A percentile compares a stretch with the other conserved stretches of the same genome.
These are phyloP conservation scores for Parascedosporium putredinis DNA, from an alignment of 2,329 filamentous ascomycete genomes.

Conservation along the genomic window DNA sequence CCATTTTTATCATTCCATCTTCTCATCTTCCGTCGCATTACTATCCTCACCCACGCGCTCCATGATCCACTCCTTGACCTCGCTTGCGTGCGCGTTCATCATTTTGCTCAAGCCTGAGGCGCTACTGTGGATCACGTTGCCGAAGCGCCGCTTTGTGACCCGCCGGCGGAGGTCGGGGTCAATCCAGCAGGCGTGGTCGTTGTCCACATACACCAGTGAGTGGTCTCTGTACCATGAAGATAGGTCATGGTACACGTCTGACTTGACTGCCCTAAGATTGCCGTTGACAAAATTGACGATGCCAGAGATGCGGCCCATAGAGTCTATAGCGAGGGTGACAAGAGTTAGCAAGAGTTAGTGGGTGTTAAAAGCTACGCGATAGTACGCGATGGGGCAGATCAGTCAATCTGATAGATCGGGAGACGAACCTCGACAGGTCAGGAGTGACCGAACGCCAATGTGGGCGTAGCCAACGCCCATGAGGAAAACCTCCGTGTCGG, in stretches of 20 bases:
- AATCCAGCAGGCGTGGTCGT: slow-evolving; percentile 66
- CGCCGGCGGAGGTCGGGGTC: slow-evolving; percentile 49
- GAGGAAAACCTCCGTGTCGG: slow-evolving; percentile 65
- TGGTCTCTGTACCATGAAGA: slow-evolving; percentile 76
- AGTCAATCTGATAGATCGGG: too few relatives aligned
- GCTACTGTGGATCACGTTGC: slow-evolving; percentile 42
- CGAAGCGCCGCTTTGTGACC: slow-evolving; percentile 50
- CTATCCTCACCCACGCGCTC: slow-evolving; percentile 26
- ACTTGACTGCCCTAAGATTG: slow-evolving; percentile 65
- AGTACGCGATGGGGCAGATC: too few relatives aligned
- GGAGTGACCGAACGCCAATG: slow-evolving; percentile 67
- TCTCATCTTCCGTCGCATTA: slow-evolving; percentile 41
- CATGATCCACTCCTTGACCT: slow-evolving; percentile 42
- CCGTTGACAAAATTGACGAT: slow-evolving; percentile 76
- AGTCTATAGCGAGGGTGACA: slow-evolving; percentile 30
- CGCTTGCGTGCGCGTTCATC: slow-evolving; percentile 43
- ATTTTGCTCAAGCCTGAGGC: slow-evolving; percentile 40
- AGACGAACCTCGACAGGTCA: slow-evolving; percentile 63
- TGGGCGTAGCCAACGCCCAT: slow-evolving; percentile 88
- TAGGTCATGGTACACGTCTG: slow-evolving; percentile 63
- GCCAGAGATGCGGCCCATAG: slow-evolving; percentile 57
- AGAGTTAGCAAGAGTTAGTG: neutral
- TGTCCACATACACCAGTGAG: slow-evolving; percentile 68
- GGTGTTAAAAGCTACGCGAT: too few relatives aligned
- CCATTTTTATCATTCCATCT: slow-evolving; percentile 15